These are phyloP conservation scores for Cubamyces sp. DNA, from an alignment of 768 basidiomycete genomes.

Conservation along the genomic window DNA sequence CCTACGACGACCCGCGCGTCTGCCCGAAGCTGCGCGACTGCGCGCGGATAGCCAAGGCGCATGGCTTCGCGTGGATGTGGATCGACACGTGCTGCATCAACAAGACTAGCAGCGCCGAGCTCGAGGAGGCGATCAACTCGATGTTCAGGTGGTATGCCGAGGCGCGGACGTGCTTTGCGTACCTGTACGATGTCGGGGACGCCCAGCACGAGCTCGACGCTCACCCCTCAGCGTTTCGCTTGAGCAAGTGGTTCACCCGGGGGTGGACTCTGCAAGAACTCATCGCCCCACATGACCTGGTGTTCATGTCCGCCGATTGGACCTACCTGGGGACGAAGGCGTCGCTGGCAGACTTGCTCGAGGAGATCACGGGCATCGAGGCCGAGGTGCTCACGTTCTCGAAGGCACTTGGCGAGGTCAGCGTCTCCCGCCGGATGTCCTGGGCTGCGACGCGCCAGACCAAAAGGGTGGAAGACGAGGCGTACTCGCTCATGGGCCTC, in stretches of 20 bases:
- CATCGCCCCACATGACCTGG: background rate
- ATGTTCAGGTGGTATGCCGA: slow-evolving; percentile 9
- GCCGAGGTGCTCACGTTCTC: background rate
- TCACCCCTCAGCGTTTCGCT: background rate
- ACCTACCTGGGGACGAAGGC: background rate
- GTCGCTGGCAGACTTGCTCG: background rate
- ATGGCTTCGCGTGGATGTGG: slow-evolving; percentile 7
- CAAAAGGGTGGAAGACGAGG: slow-evolving; percentile 8
- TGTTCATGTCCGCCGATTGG: slow-evolving; percentile 6
- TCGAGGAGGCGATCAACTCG: slow-evolving; percentile 14
- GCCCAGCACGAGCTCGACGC: background rate
- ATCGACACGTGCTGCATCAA: slow-evolving; percentile 15
- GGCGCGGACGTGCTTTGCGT: slow-evolving; percentile 7
- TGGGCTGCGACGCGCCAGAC: slow-evolving; percentile 13
- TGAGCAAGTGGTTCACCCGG: slow-evolving; percentile 3
- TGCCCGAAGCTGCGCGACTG: slow-evolving; percentile 1
- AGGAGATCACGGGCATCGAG: background rate
- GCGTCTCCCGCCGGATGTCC: slow-evolving; percentile 12
- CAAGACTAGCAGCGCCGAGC: slow-evolving; percentile 8
- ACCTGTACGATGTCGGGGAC: slow-evolving; percentile 2
- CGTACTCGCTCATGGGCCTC: slow-evolving; percentile 15
- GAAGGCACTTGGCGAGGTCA: background rate
- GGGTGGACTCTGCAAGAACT: slow-evolving; percentile 16
- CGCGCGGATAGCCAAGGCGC: background rate
- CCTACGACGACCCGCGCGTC: background rate